Percentiles rank a stretch among this genome's conserved stretches.
Conservation (phyloP, 2,329 filamentous ascomycete genomes). For the Xylaria sp. region DNA sequence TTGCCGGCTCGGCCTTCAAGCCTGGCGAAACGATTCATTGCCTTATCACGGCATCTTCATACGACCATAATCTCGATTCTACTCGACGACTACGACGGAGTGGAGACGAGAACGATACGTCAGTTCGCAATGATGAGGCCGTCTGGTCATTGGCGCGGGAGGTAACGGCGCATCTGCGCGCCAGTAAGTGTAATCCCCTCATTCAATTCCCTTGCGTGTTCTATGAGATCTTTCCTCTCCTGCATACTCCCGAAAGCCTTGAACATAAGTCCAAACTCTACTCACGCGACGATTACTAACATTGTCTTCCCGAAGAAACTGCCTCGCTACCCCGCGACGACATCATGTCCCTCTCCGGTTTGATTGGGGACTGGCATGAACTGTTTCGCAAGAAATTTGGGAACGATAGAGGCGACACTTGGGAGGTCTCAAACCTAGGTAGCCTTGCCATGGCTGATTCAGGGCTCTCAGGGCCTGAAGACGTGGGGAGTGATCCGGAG, state of each 20-base stretch:
- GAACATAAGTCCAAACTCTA: not conserved
- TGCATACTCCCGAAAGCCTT: not conserved
- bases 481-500: not conserved
- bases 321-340: slow-evolving; percentile 51
- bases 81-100: slow-evolving; percentile 25
- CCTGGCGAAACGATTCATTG: slow-evolving; percentile 45
- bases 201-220: not conserved
- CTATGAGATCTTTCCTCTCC: not conserved
- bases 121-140: slow-evolving; percentile 18
- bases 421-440: slow-evolving; percentile 61
- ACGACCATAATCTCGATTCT: slow-evolving; percentile 30
- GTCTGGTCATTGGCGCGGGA: slow-evolving; percentile 52
- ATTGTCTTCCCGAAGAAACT: slow-evolving; percentile 20
- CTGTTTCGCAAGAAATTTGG: slow-evolving; percentile 52
- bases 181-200: slow-evolving; percentile 18
- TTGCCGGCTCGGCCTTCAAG: slow-evolving; percentile 32
- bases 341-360: slow-evolving; percentile 47
- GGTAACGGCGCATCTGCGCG: slow-evolving; percentile 45
- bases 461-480: slow-evolving; percentile 10
- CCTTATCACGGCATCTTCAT: slow-evolving; percentile 46
- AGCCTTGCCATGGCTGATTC: slow-evolving; percentile 38
- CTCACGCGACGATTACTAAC: not conserved
- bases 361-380: slow-evolving; percentile 50
- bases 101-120: not conserved
- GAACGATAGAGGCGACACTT: slow-evolving; percentile 49